These are phyloP conservation scores for Acidiella bohemica DNA, from an alignment of 495 filamentous ascomycete species.

Conservation along the genomic window DNA sequence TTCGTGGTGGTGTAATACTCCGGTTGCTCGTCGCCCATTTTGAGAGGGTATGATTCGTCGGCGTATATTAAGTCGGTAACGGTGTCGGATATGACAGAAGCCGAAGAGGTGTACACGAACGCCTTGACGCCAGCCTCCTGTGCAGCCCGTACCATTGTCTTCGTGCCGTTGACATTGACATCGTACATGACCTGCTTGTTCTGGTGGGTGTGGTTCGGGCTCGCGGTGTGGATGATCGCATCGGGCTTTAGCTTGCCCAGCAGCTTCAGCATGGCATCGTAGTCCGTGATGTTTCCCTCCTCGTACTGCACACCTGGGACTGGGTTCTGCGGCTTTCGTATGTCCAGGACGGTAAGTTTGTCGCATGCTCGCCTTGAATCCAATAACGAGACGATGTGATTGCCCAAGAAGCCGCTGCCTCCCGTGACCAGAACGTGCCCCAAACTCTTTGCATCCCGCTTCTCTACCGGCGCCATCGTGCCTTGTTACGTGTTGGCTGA, in stretches of 20 bases:
- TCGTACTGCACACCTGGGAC: constrained; percentile 61
- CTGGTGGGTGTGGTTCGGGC: constrained; percentile 16
- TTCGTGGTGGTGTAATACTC: constrained; percentile 69
- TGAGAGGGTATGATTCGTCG: constrained; percentile 72
- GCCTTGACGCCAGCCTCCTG: constrained; percentile 68
- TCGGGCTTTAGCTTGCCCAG: constrained; percentile 64
- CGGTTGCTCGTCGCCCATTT: constrained; percentile 53
- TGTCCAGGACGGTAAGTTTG: constrained; percentile 71
- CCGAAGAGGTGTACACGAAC: constrained; percentile 88
- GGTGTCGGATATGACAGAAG: constrained; percentile 75
- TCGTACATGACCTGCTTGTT: constrained; percentile 45
- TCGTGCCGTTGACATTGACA: constrained; percentile 89
- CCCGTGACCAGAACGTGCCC: constrained; percentile 38
- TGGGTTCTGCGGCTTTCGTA: constrained; percentile 47
- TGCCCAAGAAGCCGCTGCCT: constrained; percentile 42
- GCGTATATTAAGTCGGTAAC: constrained; percentile 72
- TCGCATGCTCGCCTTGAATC: constrained; percentile 35
- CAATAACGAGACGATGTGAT: constrained; percentile 38
- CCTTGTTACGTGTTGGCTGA: too few relatives aligned
- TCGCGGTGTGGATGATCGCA: constrained; percentile 88
- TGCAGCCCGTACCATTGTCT: constrained; percentile 60
- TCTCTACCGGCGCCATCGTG: too few relatives aligned
- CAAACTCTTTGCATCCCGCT: constrained; percentile 17
- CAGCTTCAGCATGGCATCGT: constrained; percentile 46
- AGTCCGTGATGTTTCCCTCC: constrained; percentile 76